These are phyloP conservation scores for Cucurbita moschata DNA, from an alignment of 306 rosid species.

Conservation along the genomic window DNA sequence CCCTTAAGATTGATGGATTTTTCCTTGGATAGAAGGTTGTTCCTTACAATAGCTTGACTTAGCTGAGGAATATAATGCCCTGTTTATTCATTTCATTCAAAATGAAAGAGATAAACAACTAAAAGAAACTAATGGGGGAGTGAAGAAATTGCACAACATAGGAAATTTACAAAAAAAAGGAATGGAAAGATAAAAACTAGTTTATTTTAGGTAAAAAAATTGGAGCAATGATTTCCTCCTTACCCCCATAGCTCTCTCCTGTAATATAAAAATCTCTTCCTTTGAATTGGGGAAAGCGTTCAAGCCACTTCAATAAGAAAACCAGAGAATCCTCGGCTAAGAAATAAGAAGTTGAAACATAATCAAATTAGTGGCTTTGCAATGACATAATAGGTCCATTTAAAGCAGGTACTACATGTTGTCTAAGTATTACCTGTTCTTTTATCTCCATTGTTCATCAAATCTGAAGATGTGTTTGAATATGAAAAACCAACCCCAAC, in stretches of 20 bases:
- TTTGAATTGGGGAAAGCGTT: constrained; percentile 66
- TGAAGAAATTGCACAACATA: background rate
- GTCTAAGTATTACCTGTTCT: constrained; percentile 40
- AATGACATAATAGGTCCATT: background rate
- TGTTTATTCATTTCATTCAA: constrained; percentile 1
- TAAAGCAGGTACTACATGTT: constrained; percentile 1
- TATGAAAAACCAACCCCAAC: constrained; percentile 94
- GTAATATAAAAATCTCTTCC: constrained; percentile 47
- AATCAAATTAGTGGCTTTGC: background rate
- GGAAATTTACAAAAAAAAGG: background rate
- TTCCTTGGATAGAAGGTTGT: constrained; percentile 32
- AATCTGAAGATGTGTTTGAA: constrained; percentile 54
- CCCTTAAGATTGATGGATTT: constrained; percentile 64
- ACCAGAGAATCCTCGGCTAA: constrained; percentile 57
- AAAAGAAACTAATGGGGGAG: background rate
- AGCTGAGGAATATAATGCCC: constrained; percentile 97
- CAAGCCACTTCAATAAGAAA: constrained; percentile 66
- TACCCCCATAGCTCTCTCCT: constrained; percentile 97
- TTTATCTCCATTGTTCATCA: constrained; percentile 53
- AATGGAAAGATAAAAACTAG: background rate
- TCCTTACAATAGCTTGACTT: constrained; percentile 58
- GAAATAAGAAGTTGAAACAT: constrained; percentile 3
- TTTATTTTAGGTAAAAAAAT: background rate
- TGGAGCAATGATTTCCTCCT: background rate
- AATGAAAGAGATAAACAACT: background rate